Evolutionary conservation across 345 rosid genomes (phyloP).

Genomic region (Laguncularia racemosa): DNA sequence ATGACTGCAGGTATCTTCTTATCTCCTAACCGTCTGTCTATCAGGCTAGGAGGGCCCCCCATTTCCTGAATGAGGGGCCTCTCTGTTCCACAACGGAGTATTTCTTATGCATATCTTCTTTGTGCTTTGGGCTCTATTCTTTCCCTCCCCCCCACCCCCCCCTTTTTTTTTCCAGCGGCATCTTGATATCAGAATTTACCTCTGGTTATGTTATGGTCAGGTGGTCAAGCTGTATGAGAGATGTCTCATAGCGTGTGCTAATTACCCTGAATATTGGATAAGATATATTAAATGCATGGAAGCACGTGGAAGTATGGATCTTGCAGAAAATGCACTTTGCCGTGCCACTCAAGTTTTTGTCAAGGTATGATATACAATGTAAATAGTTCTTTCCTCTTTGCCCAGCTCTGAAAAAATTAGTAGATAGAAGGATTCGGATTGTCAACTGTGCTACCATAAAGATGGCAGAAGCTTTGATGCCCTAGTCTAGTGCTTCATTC

Average conservation of each 20-base stretch:
- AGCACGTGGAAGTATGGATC: slow-evolving; percentile 69
- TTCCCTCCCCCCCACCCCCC: slow-evolving; percentile 2
- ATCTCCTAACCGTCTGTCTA: slow-evolving; percentile 94
- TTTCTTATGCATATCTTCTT: slow-evolving; percentile 74
- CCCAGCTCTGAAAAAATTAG: background rate
- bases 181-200: slow-evolving; percentile 6
- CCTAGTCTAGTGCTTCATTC: too few relatives aligned
- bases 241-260: slow-evolving; percentile 93
- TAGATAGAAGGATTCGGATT: too few relatives aligned
- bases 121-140: slow-evolving; percentile 33
- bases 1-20: slow-evolving; percentile 94
- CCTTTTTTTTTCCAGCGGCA: slow-evolving; percentile 13
- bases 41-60: slow-evolving; percentile 98
- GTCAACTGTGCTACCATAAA: too few relatives aligned
- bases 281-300: slow-evolving; percentile 82
- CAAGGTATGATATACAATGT: slow-evolving; percentile 48
- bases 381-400: background rate
- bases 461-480: too few relatives aligned
- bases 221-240: slow-evolving; percentile 93
- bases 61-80: slow-evolving; percentile 76
- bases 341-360: slow-evolving; percentile 96
- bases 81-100: slow-evolving; percentile 79
- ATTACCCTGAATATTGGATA: slow-evolving; percentile 90
- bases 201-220: slow-evolving; percentile 32
- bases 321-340: slow-evolving; percentile 79